Evolutionary conservation across 257 asterid genomes (phyloP).

Genomic region (Nicotiana benthamiana): DNA sequence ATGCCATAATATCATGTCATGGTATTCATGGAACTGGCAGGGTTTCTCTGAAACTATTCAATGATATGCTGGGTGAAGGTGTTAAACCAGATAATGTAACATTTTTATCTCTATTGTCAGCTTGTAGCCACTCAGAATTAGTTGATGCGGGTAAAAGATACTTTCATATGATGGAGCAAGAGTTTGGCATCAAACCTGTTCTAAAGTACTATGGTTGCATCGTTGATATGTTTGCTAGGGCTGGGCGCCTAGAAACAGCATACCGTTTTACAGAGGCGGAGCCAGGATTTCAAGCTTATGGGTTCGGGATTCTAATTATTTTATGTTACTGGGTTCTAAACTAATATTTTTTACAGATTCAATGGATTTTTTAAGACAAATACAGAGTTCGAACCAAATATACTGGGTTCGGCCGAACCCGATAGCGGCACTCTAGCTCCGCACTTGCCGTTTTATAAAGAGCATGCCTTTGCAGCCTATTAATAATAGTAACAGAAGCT

Average conservation of each 20-base stretch:
- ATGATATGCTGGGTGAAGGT: slow-evolving; percentile 45
- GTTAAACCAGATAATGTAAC: slow-evolving; percentile 73
- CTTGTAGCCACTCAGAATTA: slow-evolving; percentile 77
- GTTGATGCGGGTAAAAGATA: slow-evolving; percentile 51
- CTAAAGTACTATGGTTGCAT: slow-evolving; percentile 62
- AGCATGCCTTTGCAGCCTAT: too few relatives aligned
- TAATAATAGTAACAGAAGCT: too few relatives aligned
- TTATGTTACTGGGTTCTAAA: too few relatives aligned
- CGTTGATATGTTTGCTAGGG: slow-evolving; percentile 73
- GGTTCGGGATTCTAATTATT: too few relatives aligned
- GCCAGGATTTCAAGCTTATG: too few relatives aligned
- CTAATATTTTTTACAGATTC: too few relatives aligned
- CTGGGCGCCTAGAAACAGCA: slow-evolving; percentile 51
- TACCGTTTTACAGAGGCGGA: slow-evolving; percentile 38
- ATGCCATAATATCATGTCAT: slow-evolving; percentile 61
- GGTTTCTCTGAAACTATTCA: slow-evolving; percentile 46
- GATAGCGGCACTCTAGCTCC: too few relatives aligned
- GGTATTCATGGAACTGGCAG: slow-evolving; percentile 71
- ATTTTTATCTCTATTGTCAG: slow-evolving; percentile 52
- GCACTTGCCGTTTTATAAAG: too few relatives aligned
- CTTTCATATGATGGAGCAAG: slow-evolving; percentile 53
- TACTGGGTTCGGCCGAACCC: too few relatives aligned
- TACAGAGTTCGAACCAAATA: too few relatives aligned
- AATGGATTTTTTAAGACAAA: too few relatives aligned
- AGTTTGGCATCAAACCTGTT: slow-evolving; percentile 46